Evolutionary conservation across 2,329 filamentous ascomycete genomes (phyloP).

Genomic region (Alternaria sp.): DNA sequence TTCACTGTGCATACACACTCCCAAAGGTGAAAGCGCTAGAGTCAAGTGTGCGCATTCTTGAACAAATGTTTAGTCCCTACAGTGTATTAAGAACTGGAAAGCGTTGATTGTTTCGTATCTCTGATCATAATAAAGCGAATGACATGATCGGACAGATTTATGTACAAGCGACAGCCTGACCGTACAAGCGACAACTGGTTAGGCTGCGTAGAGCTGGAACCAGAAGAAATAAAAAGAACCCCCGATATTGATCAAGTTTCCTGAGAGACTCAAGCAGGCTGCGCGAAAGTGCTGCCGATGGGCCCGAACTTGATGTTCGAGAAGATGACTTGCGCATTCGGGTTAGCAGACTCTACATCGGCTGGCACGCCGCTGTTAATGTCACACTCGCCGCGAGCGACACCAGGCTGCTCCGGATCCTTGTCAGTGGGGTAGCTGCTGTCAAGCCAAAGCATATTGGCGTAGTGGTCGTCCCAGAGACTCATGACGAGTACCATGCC

Average conservation of each 20-base stretch:
- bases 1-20: background rate
- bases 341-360: constrained; percentile 27
- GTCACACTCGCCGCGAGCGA: constrained; percentile 36
- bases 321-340: constrained; percentile 34
- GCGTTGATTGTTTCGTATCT: background rate
- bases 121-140: background rate
- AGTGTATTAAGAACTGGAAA: background rate
- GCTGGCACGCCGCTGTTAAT: constrained; percentile 34
- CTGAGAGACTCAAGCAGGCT: constrained; percentile 20
- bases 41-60: background rate
- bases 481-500: constrained; percentile 70
- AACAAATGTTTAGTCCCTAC: background rate
- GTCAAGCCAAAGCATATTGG: constrained; percentile 78
- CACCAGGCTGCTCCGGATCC: constrained; percentile 35
- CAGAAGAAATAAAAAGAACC: too few relatives aligned
- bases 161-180: background rate
- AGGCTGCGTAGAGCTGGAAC: background rate
- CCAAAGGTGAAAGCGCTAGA: background rate
- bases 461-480: constrained; percentile 68
- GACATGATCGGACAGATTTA: background rate
- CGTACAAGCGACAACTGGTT: background rate
- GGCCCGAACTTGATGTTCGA: constrained; percentile 41
- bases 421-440: constrained; percentile 62
- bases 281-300: constrained; percentile 37
- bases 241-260: background rate